Conservation (phyloP, 139 green algal genomes). For the Tetradesmus obliquus region DNA sequence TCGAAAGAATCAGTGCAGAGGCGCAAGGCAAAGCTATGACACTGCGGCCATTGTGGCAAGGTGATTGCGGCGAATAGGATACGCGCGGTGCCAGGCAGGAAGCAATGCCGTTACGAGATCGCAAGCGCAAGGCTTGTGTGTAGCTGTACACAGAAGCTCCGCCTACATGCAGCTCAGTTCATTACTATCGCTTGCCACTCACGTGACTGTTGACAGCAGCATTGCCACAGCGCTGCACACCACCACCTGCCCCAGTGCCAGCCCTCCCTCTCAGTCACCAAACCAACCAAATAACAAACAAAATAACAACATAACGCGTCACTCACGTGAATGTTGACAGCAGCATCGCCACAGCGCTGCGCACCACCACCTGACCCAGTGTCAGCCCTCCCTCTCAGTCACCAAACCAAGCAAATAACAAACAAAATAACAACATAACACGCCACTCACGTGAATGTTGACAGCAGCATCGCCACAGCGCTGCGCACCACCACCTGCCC, state of each 20-base stretch:
- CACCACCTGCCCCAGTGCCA: too few relatives aligned
- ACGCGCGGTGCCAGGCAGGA: too few relatives aligned
- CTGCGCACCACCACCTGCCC: conserved; percentile 30
- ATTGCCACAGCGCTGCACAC: neutral
- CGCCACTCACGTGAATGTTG: conserved; percentile 19
- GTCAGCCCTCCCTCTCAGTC: neutral
- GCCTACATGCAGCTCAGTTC: too few relatives aligned
- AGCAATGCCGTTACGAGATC: too few relatives aligned
- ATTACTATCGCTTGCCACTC: neutral
- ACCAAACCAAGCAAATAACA: neutral
- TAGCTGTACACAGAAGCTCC: too few relatives aligned
- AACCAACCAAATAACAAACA: neutral
- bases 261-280: neutral
- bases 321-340: neutral
- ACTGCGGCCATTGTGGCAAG: too few relatives aligned
- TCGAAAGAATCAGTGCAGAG: too few relatives aligned
- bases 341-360: neutral
- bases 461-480: conserved; percentile 40
- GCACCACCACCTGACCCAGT: neutral
- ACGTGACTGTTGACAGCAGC: neutral
- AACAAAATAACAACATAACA: too few relatives aligned
- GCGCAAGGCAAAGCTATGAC: too few relatives aligned
- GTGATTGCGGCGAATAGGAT: too few relatives aligned
- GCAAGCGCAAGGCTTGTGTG: too few relatives aligned
- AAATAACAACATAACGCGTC: neutral